Evolutionary conservation across 345 rosid species (phyloP).

Genomic region (Eutrema heterophyllum): DNA sequence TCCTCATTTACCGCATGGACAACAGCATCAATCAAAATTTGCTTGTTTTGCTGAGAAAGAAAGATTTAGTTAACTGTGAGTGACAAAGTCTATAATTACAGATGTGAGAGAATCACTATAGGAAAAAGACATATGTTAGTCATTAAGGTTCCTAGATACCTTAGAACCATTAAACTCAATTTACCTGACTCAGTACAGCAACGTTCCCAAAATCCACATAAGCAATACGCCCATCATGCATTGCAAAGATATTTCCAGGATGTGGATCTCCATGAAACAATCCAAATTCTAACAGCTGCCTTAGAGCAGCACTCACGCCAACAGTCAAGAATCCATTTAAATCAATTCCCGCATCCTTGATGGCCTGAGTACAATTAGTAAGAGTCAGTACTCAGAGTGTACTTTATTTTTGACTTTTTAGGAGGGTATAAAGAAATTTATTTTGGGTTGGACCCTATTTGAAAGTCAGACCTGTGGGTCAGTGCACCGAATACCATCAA

Average conservation of each 20-base stretch:
- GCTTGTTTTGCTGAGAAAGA: conserved; percentile 89
- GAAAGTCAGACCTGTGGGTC: conserved; percentile 68
- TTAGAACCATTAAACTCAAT: conserved; percentile 6
- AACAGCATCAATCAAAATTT: conserved; percentile 94
- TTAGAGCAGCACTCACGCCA: conserved; percentile 96
- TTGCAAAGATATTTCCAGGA: conserved; percentile 97
- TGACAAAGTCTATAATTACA: neutral
- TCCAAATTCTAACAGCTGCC: conserved; percentile 92
- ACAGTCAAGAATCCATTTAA: conserved; percentile 83
- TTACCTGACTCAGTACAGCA: conserved; percentile 97
- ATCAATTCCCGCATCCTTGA: conserved; percentile 86
- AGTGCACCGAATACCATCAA: conserved; percentile 97
- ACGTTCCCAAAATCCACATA: conserved; percentile 99
- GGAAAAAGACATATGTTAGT: neutral
- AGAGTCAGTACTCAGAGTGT: conserved; percentile 12
- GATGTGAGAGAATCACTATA: neutral
- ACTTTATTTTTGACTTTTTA: conserved; percentile 1
- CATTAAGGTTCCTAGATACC: neutral
- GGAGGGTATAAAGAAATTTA: conserved; percentile 11
- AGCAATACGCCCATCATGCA: conserved; percentile 97
- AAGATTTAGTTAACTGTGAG: conserved; percentile 8
- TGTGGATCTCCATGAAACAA: conserved; percentile 98
- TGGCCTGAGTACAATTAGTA: conserved; percentile 51
- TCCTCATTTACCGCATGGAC: conserved; percentile 99
- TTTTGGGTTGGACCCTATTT: neutral